phyloP scores from a whole-genome alignment of 2,329 filamentous ascomycete genomes.

The Apiospora marii region DNA sequence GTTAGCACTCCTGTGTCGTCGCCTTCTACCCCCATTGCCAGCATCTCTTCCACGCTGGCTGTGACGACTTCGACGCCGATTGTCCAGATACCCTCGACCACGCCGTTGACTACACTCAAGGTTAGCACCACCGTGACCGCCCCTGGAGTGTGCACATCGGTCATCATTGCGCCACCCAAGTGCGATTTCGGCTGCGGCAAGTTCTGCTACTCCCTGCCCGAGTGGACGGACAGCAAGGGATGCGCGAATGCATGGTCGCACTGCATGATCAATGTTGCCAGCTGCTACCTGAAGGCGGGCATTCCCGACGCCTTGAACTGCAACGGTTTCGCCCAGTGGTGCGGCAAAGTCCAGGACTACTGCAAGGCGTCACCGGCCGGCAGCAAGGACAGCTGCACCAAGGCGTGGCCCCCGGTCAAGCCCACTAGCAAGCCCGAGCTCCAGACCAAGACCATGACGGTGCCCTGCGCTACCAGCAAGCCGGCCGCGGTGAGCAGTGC shows the following conservation, averaged over 20 bases:
- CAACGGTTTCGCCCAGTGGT: slow-evolving; percentile 60
- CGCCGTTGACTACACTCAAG: slow-evolving; percentile 24
- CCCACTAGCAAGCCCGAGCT: slow-evolving; percentile 47
- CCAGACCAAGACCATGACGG: slow-evolving; percentile 45
- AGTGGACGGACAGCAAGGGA: slow-evolving; percentile 51
- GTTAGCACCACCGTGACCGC: slow-evolving; percentile 42
- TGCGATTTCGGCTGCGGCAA: slow-evolving; percentile 64
- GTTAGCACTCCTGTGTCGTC: slow-evolving; percentile 1
- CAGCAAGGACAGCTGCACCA: slow-evolving; percentile 48
- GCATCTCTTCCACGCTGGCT: background rate
- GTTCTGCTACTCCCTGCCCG: slow-evolving; percentile 54
- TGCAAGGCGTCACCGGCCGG: slow-evolving; percentile 40
- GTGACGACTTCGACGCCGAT: slow-evolving; percentile 26
- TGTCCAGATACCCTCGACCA: slow-evolving; percentile 25
- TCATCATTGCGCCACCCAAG: slow-evolving; percentile 51
- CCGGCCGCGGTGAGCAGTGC: slow-evolving; percentile 1
- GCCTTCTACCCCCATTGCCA: background rate
- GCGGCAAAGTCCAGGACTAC: slow-evolving; percentile 52
- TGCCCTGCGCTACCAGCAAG: slow-evolving; percentile 38
- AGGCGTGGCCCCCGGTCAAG: slow-evolving; percentile 52
- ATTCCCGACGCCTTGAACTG: slow-evolving; percentile 58
- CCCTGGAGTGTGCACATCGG: slow-evolving; percentile 55
- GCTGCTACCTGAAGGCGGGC: slow-evolving; percentile 60
- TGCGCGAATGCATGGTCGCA: slow-evolving; percentile 54
- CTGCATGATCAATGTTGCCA: slow-evolving; percentile 55